Evolutionary conservation across 106 monocot species (phyloP).

Genomic region (Alisma plantagoaquatica): DNA sequence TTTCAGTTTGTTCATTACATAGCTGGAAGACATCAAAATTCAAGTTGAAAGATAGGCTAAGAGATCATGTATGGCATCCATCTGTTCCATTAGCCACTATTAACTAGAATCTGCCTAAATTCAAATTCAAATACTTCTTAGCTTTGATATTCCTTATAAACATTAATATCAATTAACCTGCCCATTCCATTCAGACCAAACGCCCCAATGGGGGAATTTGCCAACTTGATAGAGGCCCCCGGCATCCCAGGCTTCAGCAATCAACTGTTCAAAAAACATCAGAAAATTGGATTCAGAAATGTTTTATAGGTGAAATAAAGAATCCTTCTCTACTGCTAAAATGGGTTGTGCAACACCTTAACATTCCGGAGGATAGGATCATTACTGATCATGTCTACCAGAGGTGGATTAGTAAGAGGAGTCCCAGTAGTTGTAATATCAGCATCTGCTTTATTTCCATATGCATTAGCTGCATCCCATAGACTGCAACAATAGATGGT

Average conservation of each 20-base stretch:
- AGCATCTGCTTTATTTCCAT: constrained; percentile 56
- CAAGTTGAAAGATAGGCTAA: too few relatives aligned
- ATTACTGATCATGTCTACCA: constrained; percentile 83
- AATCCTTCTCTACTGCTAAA: too few relatives aligned
- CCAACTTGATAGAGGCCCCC: constrained; percentile 95
- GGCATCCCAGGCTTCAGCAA: constrained; percentile 99
- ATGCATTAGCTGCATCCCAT: constrained; percentile 75
- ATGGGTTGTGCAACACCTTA: constrained; percentile 79
- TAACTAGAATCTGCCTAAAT: too few relatives aligned
- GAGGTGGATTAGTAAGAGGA: constrained; percentile 53
- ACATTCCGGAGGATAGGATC: constrained; percentile 66
- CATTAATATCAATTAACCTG: too few relatives aligned
- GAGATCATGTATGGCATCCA: too few relatives aligned
- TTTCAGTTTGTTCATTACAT: too few relatives aligned
- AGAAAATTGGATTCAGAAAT: too few relatives aligned
- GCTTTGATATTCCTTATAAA: too few relatives aligned
- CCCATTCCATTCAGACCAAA: constrained; percentile 99
- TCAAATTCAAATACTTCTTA: too few relatives aligned
- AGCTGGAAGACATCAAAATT: too few relatives aligned
- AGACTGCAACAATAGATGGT: constrained; percentile 31
- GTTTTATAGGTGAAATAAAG: too few relatives aligned
- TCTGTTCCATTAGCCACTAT: too few relatives aligned
- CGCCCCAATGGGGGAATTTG: constrained; percentile 67
- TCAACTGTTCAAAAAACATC: constrained; percentile 43
- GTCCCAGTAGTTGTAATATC: constrained; percentile 54